A percentile compares a stretch with the other conserved stretches of the same genome.
These are phyloP conservation scores for Daldinia decipiens DNA, from an alignment of 495 filamentous ascomycete genomes.

Conservation along the genomic window DNA sequence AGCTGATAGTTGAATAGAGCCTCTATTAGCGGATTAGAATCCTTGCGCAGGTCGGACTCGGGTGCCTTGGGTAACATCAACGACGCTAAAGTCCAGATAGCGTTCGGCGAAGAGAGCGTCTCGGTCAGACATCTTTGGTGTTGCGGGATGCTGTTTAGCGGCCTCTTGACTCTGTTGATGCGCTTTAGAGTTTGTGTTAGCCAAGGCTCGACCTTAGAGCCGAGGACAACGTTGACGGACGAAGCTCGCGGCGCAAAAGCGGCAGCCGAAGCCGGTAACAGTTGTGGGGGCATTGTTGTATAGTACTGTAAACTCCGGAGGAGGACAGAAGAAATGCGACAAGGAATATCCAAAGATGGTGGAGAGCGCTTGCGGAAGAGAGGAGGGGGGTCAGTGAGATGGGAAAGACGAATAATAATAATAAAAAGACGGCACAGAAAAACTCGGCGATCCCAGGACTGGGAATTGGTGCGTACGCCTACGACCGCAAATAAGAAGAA, in stretches of 20 bases:
- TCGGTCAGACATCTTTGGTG: constrained; percentile 97
- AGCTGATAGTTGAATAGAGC: constrained; percentile 94
- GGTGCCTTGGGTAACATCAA: constrained; percentile 93
- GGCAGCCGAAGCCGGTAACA: constrained; percentile 93
- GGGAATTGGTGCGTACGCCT: constrained; percentile 67
- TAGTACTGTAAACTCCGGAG: constrained; percentile 39
- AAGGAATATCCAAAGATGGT: constrained; percentile 58
- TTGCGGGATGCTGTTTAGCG: constrained; percentile 96
- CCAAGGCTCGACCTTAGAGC: constrained; percentile 95
- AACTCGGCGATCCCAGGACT: constrained; percentile 65
- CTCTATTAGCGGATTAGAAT: constrained; percentile 88
- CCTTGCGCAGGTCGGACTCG: constrained; percentile 84
- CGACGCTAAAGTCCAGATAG: constrained; percentile 95
- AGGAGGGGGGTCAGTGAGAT: constrained; percentile 53
- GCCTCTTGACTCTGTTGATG: constrained; percentile 96
- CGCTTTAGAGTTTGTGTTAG: constrained; percentile 96
- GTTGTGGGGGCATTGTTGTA: constrained; percentile 83
- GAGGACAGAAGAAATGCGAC: constrained; percentile 44
- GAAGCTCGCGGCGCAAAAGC: constrained; percentile 93
- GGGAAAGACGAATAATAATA: constrained; percentile 63
- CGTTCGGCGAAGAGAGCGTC: constrained; percentile 87
- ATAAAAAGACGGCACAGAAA: constrained; percentile 64
- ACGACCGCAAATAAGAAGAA: constrained; percentile 61
- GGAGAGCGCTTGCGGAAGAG: constrained; percentile 60
- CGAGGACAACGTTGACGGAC: constrained; percentile 94